These are phyloP conservation scores for Curvularia spicifera DNA, from an alignment of 2,329 filamentous ascomycete genomes.

Conservation along the genomic window DNA sequence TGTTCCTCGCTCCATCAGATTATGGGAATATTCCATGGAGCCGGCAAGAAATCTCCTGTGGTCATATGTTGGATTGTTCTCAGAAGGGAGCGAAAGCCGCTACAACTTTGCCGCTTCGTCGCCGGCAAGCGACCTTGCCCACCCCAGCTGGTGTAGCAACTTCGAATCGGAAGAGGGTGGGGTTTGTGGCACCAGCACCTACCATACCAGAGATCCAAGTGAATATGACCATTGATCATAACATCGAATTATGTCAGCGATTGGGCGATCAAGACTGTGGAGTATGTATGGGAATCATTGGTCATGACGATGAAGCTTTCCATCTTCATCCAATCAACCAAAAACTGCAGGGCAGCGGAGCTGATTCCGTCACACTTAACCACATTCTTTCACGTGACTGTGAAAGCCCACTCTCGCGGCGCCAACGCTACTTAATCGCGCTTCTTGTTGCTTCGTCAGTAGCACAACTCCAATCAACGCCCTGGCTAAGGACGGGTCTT, in stretches of 20 bases:
- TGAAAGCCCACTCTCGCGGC: not conserved
- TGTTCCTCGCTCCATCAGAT: not conserved
- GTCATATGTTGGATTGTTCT: not conserved
- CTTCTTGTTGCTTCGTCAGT: not conserved
- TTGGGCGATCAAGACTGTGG: not conserved
- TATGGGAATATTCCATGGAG: not conserved
- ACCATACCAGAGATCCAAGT: not conserved
- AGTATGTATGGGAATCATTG: conserved; percentile 1
- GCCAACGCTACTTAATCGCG: not conserved
- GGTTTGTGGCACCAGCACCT: not conserved
- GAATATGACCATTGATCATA: not conserved
- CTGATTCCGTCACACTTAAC: not conserved
- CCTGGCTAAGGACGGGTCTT: not conserved
- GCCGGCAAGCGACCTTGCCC: not conserved
- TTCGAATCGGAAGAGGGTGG: not conserved
- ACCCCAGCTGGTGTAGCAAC: not conserved
- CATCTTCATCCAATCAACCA: conserved; percentile 1
- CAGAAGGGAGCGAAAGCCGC: not conserved
- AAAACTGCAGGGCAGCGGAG: not conserved
- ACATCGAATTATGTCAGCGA: not conserved
- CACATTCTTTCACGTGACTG: not conserved
- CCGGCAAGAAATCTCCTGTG: not conserved
- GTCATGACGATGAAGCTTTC: not conserved
- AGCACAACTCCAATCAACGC: not conserved
- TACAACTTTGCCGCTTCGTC: not conserved